These are phyloP conservation scores for Acrocalymma vagum DNA, from an alignment of 2,329 filamentous ascomycete species.

Conservation along the genomic window DNA sequence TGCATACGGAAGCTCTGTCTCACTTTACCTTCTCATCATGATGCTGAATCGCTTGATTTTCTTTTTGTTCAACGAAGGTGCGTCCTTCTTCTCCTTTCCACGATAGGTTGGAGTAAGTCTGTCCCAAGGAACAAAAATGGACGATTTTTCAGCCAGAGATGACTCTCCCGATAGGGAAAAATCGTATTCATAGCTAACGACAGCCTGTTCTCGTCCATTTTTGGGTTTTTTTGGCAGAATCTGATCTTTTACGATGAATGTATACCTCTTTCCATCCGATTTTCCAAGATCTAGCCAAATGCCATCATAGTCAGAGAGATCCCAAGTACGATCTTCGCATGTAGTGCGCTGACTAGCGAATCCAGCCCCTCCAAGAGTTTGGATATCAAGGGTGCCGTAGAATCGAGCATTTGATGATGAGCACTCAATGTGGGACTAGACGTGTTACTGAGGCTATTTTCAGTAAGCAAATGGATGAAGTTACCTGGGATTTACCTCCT, in stretches of 20 bases:
- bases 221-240: conserved; percentile 63
- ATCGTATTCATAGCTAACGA: conserved; percentile 77
- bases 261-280: conserved; percentile 74
- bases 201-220: conserved; percentile 75
- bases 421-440: conserved; percentile 58
- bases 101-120: conserved; percentile 77
- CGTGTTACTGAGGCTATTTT: conserved; percentile 29
- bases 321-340: conserved; percentile 64
- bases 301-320: conserved; percentile 71
- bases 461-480: conserved; percentile 55
- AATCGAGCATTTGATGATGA: conserved; percentile 60
- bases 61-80: conserved; percentile 65
- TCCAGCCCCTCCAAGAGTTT: conserved; percentile 78
- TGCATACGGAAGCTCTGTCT: too few relatives aligned
- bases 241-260: conserved; percentile 77
- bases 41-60: conserved; percentile 73
- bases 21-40: conserved; percentile 88
- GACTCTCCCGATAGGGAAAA: conserved; percentile 55
- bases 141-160: conserved; percentile 22
- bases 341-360: conserved; percentile 81
- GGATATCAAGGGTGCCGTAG: conserved; percentile 75
- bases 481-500: conserved; percentile 70
- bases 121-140: conserved; percentile 68
- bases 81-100: conserved; percentile 70
- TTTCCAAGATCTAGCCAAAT: conserved; percentile 63